These are phyloP conservation scores for Clavispora vitiphila DNA, from an alignment of 805 yeast species.

Conservation along the genomic window DNA sequence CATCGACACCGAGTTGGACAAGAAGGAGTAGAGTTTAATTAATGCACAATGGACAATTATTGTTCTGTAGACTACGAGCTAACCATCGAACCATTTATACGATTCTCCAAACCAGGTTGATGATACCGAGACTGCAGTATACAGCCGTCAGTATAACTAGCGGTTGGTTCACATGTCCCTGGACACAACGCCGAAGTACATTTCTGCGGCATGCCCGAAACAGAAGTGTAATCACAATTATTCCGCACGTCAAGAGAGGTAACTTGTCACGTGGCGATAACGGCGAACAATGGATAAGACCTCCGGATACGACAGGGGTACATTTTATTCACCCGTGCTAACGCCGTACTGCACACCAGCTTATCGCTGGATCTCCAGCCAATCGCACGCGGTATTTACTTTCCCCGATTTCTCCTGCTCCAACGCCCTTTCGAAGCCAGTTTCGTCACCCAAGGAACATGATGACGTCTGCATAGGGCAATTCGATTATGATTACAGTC, in stretches of 20 bases:
- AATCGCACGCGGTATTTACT: neutral
- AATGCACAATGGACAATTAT: neutral
- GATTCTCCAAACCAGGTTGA: no score
- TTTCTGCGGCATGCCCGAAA: neutral
- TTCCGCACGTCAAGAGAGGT: no score
- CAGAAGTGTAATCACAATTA: neutral
- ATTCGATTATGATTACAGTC: no score
- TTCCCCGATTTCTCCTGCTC: neutral
- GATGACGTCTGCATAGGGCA: neutral
- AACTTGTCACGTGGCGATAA: neutral
- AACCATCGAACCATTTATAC: no score
- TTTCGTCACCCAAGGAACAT: neutral
- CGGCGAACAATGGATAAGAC: no score
- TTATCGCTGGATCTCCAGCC: neutral
- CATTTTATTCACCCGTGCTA: neutral
- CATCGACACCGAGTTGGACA: constrained; percentile 13
- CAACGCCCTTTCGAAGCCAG: neutral
- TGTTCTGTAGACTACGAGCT: neutral
- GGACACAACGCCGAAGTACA: no score
- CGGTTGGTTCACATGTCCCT: no score
- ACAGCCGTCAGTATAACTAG: no score
- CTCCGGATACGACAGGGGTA: constrained; percentile 7
- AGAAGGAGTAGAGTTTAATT: neutral
- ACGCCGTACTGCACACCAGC: neutral
- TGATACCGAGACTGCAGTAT: no score